These are phyloP conservation scores for Jasminum sambac DNA, from an alignment of 257 asterid species.

Conservation along the genomic window DNA sequence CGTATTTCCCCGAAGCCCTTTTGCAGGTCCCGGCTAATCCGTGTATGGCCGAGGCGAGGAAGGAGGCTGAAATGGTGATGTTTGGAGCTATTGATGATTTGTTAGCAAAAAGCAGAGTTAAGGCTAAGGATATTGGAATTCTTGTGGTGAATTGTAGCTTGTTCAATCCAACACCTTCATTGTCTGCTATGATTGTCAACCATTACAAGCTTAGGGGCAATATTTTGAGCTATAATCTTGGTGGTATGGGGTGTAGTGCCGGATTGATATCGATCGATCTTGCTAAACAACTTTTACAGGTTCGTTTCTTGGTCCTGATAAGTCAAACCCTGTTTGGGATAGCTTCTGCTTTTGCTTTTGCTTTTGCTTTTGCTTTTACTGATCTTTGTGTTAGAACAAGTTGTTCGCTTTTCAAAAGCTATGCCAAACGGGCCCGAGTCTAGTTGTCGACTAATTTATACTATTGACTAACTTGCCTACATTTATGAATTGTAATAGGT, in stretches of 20 bases:
- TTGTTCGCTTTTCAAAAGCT: neutral
- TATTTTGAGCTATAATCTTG: constrained; percentile 27
- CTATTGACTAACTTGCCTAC: neutral
- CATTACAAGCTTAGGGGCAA: constrained; percentile 29
- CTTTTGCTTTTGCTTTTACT: neutral
- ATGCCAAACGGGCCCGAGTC: neutral
- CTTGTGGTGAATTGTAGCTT: constrained; percentile 28
- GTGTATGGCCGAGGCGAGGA: constrained; percentile 18
- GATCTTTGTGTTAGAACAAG: neutral
- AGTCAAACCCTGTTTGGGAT: neutral
- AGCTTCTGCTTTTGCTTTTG: neutral
- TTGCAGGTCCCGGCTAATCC: constrained; percentile 28
- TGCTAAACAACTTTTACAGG: constrained; percentile 20
- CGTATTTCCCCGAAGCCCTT: constrained; percentile 23
- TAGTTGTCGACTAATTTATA: too few relatives aligned
- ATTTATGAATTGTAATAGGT: neutral
- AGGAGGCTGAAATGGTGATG: constrained; percentile 7
- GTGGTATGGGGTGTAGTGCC: constrained; percentile 32
- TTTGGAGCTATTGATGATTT: constrained; percentile 2
- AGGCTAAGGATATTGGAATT: constrained; percentile 9
- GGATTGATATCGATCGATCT: constrained; percentile 21
- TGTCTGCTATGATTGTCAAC: constrained; percentile 21
- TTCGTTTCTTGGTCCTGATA: neutral
- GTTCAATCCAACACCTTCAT: constrained; percentile 25
- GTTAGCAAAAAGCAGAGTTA: neutral